phyloP scores from a whole-genome alignment of 2,329 filamentous ascomycete species.

The Monilinia fructigena region DNA sequence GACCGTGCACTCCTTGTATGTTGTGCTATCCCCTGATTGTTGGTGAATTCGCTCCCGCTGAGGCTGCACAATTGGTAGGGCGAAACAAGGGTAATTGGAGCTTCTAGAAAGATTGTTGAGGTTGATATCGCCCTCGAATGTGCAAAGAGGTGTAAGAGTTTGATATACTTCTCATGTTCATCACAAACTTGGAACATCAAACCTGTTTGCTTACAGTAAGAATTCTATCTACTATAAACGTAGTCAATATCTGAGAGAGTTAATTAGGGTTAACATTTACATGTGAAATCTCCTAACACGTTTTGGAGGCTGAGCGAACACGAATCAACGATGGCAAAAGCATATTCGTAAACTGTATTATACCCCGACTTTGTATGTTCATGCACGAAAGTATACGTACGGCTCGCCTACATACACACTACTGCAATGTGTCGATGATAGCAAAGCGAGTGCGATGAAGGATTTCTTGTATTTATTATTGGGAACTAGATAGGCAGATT shows the following conservation, averaged over 20 bases:
- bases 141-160: not conserved
- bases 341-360: constrained; percentile 1
- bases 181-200: not conserved
- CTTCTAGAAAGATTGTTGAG: constrained; percentile 17
- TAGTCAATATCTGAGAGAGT: not conserved
- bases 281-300: not conserved
- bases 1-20: not conserved
- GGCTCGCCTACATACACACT: not conserved
- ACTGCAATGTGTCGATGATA: constrained; percentile 6
- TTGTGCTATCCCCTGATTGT: constrained; percentile 4
- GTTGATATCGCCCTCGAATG: not conserved
- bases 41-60: constrained; percentile 11
- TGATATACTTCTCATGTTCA: not conserved
- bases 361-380: constrained; percentile 1
- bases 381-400: constrained; percentile 16
- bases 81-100: not conserved
- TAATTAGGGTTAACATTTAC: not conserved
- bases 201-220: not conserved
- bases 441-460: not conserved
- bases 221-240: not conserved
- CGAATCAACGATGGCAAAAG: constrained; percentile 11
- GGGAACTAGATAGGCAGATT: not conserved
- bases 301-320: not conserved
- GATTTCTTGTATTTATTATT: not conserved
- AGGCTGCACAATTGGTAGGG: constrained; percentile 9